Percentiles rank a stretch among this genome's conserved stretches.
phyloP scores from a whole-genome alignment of 1,284 basidiomycete species.

The Puccinia triticina region DNA sequence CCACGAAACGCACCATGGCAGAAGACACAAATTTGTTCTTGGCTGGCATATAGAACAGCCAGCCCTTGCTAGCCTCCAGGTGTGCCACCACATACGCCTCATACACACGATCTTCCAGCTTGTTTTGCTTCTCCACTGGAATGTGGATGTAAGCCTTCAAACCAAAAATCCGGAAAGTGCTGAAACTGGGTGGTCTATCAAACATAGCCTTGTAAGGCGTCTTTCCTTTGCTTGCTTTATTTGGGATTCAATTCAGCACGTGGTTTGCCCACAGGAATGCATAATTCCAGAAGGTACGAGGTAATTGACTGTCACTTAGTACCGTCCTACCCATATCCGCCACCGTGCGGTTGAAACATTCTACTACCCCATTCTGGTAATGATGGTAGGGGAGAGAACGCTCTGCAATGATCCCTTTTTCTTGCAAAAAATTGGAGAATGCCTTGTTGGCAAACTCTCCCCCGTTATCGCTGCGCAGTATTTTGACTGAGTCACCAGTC shows the following conservation, averaged over 20 bases:
- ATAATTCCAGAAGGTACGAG: constrained; percentile 7
- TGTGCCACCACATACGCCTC: neutral
- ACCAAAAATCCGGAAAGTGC: neutral
- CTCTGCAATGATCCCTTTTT: neutral
- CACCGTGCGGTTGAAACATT: neutral
- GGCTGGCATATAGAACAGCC: constrained; percentile 11
- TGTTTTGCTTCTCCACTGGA: neutral
- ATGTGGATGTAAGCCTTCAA: constrained; percentile 14
- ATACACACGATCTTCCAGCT: neutral
- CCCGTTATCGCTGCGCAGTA: constrained; percentile 23
- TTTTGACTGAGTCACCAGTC: no score
- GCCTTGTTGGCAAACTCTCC: constrained; percentile 8
- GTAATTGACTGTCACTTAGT: neutral
- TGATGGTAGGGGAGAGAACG: constrained; percentile 15
- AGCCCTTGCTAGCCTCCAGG: neutral
- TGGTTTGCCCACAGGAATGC: constrained; percentile 14
- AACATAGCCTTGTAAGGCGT: constrained; percentile 23
- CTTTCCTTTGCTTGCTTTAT: neutral
- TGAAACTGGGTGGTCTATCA: neutral
- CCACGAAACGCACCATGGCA: neutral
- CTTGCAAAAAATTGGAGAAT: neutral
- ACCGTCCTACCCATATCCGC: neutral
- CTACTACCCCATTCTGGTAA: constrained; percentile 15
- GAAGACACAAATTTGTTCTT: neutral
- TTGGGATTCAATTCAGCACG: constrained; percentile 20